These are phyloP conservation scores for Scutellaria baicalensis DNA, from an alignment of 257 asterid genomes.

Conservation along the genomic window DNA sequence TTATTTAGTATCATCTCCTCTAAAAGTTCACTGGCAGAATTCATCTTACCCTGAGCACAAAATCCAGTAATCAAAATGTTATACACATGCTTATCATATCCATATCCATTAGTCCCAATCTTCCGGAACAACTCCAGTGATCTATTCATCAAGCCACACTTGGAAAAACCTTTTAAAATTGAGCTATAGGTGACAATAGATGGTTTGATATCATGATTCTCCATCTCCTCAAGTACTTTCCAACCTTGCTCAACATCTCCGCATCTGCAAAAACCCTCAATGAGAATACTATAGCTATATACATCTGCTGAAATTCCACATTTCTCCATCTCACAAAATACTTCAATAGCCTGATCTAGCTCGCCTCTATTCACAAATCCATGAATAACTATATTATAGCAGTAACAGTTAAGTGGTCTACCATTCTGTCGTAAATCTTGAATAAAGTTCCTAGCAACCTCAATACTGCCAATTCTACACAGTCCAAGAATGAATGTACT, in stretches of 20 bases:
- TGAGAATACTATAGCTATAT: constrained; percentile 49
- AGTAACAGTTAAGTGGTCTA: constrained; percentile 41
- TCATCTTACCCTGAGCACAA: constrained; percentile 43
- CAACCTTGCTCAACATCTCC: constrained; percentile 25
- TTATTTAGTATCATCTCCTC: constrained; percentile 47
- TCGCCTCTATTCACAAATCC: constrained; percentile 34
- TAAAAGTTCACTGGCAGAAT: constrained; percentile 33
- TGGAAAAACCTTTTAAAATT: constrained; percentile 35
- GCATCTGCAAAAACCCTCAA: constrained; percentile 41
- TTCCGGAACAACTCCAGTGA: constrained; percentile 31
- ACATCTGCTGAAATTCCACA: constrained; percentile 39
- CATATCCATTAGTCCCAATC: constrained; percentile 33
- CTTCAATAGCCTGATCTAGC: constrained; percentile 26
- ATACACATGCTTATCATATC: constrained; percentile 40
- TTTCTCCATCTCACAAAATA: constrained; percentile 44
- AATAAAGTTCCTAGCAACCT: constrained; percentile 34
- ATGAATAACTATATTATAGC: constrained; percentile 51
- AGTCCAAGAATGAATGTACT: constrained; percentile 44
- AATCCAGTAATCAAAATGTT: constrained; percentile 47
- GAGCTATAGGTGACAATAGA: constrained; percentile 43
- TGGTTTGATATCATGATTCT: constrained; percentile 30
- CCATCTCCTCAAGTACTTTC: constrained; percentile 26
- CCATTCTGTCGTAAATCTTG: constrained; percentile 21
- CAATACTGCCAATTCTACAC: constrained; percentile 40
- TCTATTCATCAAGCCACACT: constrained; percentile 24